Evolutionary conservation across 352 stramenopile species (phyloP), one percentile per base, ranked within the genome.

Genomic region (Phytopythium litorale): DNA sequence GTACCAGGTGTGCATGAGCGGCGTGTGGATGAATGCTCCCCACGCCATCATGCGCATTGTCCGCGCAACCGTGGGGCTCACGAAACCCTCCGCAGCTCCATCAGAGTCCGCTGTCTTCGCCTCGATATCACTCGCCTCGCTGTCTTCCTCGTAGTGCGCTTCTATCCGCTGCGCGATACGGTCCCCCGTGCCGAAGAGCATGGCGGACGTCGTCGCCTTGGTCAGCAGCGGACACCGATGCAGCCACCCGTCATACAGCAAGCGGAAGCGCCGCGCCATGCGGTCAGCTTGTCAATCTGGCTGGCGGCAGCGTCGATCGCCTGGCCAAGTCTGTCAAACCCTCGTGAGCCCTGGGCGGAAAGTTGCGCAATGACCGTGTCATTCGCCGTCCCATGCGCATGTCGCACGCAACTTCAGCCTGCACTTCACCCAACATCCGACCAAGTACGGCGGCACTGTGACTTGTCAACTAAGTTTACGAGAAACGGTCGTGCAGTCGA

Each of bases 1-100:
- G 72, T 97, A 97, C 69, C 96, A 98, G 21, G 78, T 92, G 72
- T 98, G 89, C 73, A 93, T 94, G 55, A 81, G 74, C 1, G 89
- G 89, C 25, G 87, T 89, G 68, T 96, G 80, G 33, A 97, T 65
- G 58, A 92, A 64, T 7, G 93, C 80, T 35, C 88, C 89, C 68
- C 95, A 97, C 59, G 95, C 75, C 58, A 94, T 87, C 78, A 92
- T 77, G 58, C 76, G 73, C 52, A 73, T 51, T 16, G 74, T 83
- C n/a, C 67, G 54, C 45, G 57, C 49, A 11, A n/a, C 33, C 15
- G 57, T 50, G 12, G 54, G 37, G 23, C 54, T 38, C 23, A 60
- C 21, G 35, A 60, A 9, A 4, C 23, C 40, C 4, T n/a, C 54
- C 6, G 23, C 21, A 4, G 37, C 6, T 23, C 11, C 21, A 18